Conservation (phyloP, 1,284 basidiomycete species). For the Phenoliferia sp. region DNA sequence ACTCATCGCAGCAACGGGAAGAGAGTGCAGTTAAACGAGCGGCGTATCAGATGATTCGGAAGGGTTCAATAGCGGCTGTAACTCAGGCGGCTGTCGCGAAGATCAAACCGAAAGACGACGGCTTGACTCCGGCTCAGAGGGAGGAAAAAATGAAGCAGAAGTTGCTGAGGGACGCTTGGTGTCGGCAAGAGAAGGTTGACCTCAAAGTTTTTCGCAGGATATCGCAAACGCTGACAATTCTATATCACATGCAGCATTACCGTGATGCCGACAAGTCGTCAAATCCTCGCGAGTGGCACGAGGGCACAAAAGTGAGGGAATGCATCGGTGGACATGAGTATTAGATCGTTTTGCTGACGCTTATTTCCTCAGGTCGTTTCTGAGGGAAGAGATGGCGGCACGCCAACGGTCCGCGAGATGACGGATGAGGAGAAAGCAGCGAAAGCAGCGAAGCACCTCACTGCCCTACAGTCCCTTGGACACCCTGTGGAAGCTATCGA, state of each 20-base stretch:
- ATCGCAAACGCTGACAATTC: not conserved
- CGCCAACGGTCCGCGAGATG: constrained; percentile 23
- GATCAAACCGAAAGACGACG: constrained; percentile 9
- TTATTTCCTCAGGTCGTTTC: constrained; percentile 23
- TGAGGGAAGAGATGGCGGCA: constrained; percentile 26
- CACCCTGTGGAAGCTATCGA: constrained; percentile 24
- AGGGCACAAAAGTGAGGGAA: constrained; percentile 29
- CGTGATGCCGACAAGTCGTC: constrained; percentile 10
- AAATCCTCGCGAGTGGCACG: constrained; percentile 22
- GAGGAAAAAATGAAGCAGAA: constrained; percentile 23
- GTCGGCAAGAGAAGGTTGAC: constrained; percentile 27
- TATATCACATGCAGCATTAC: constrained; percentile 9
- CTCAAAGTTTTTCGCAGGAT: not conserved
- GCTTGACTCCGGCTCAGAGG: constrained; percentile 12
- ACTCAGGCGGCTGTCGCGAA: not conserved
- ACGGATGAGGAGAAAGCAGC: constrained; percentile 22
- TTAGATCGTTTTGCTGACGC: too few relatives aligned
- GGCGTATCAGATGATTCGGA: constrained; percentile 18
- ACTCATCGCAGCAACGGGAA: constrained; percentile 16
- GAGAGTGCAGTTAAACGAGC: constrained; percentile 16
- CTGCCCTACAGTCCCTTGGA: constrained; percentile 24
- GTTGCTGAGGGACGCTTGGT: constrained; percentile 33
- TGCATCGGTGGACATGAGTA: not conserved
- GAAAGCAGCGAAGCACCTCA: constrained; percentile 25
- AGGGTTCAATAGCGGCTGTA: constrained; percentile 2